Evolutionary conservation across 2,329 filamentous ascomycete species (phyloP).

Genomic region (Penicillium paneum): DNA sequence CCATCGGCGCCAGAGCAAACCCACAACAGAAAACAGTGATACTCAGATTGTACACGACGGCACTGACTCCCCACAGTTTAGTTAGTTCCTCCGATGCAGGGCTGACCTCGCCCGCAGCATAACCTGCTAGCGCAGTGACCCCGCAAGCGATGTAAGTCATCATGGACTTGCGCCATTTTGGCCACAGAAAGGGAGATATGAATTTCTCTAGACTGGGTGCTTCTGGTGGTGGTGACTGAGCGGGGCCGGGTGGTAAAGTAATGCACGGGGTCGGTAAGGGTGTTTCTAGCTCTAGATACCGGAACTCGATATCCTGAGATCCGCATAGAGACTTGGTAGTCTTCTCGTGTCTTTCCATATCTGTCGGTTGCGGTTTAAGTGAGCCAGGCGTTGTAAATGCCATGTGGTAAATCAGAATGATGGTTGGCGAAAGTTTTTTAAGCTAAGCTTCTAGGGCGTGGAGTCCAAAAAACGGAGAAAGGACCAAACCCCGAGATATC

Average conservation of each 20-base stretch:
- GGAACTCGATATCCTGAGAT: slow-evolving; percentile 48
- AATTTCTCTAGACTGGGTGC: slow-evolving; percentile 66
- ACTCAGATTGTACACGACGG: slow-evolving; percentile 65
- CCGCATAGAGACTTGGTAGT: slow-evolving; percentile 15
- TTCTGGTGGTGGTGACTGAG: slow-evolving; percentile 48
- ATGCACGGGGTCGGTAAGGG: slow-evolving; percentile 49
- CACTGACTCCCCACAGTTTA: slow-evolving; percentile 61
- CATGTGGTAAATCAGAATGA: neutral
- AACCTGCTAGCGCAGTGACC: slow-evolving; percentile 74
- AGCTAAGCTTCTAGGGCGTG: slow-evolving; percentile 3
- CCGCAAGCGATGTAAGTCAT: slow-evolving; percentile 71
- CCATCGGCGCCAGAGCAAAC: slow-evolving; percentile 81
- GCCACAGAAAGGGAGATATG: slow-evolving; percentile 71
- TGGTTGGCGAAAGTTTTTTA: neutral
- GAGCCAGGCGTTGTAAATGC: neutral
- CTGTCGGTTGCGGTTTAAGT: slow-evolving; percentile 2
- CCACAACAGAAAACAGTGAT: slow-evolving; percentile 80
- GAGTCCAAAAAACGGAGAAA: neutral
- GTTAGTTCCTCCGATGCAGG: slow-evolving; percentile 65
- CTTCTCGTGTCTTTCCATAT: slow-evolving; percentile 15
- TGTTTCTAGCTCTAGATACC: slow-evolving; percentile 63
- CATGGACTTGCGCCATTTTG: slow-evolving; percentile 63
- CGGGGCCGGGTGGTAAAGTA: slow-evolving; percentile 28
- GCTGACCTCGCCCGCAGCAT: slow-evolving; percentile 76
- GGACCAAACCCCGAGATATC: neutral